Conservation (phyloP, 306 rosid species). For the Cucumis cinereus region DNA sequence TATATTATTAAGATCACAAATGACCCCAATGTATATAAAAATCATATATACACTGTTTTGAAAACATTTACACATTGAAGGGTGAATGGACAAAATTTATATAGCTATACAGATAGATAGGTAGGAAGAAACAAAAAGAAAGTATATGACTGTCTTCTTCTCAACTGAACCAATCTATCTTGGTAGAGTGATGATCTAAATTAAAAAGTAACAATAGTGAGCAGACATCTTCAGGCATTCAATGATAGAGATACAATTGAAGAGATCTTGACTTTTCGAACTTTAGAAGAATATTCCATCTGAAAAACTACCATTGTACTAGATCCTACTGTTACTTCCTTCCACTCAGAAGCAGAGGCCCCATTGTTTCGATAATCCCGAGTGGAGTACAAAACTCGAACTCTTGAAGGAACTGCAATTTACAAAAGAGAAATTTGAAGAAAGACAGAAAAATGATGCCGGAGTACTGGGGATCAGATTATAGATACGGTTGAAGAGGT, state of each 20-base stretch:
- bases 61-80: background rate
- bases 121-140: background rate
- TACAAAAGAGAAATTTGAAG: background rate
- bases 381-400: slow-evolving; percentile 49
- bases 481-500: background rate
- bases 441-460: background rate
- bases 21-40: background rate
- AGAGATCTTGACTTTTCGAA: slow-evolving; percentile 57
- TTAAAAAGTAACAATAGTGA: background rate
- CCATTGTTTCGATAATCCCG: slow-evolving; percentile 74
- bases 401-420: slow-evolving; percentile 62
- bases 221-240: slow-evolving; percentile 43
- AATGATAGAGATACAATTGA: slow-evolving; percentile 50
- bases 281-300: slow-evolving; percentile 38
- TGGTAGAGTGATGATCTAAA: background rate
- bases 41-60: background rate
- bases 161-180: background rate
- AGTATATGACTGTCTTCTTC: background rate
- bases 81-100: background rate
- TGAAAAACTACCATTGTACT: slow-evolving; percentile 60
- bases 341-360: slow-evolving; percentile 52
- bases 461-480: background rate
- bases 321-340: slow-evolving; percentile 57
- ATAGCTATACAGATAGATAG: background rate
- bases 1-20: background rate